Conservation (phyloP, 2,329 filamentous ascomycete genomes). For the Penicillium decumbens region DNA sequence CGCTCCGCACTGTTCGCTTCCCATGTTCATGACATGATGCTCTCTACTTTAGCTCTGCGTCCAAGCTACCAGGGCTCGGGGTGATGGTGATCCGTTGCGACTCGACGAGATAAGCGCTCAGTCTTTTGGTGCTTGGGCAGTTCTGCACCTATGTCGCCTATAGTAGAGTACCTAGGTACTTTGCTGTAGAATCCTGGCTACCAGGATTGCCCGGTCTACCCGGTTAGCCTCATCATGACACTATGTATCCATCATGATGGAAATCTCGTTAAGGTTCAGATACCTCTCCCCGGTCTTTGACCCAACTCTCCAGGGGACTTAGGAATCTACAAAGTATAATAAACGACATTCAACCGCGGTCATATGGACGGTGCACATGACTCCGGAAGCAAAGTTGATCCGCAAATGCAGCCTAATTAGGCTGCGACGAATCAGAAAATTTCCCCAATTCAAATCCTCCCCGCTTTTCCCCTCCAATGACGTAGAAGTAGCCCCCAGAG, state of each 20-base stretch:
- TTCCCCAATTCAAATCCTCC: not conserved
- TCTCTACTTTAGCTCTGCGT: slow-evolving; percentile 17
- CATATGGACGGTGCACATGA: slow-evolving; percentile 19
- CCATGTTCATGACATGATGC: slow-evolving; percentile 22
- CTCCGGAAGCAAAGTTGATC: not conserved
- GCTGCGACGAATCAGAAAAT: not conserved
- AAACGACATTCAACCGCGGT: slow-evolving; percentile 12
- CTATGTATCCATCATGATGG: slow-evolving; percentile 15
- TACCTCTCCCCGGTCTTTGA: not conserved
- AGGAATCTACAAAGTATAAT: not conserved
- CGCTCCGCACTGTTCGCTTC: slow-evolving; percentile 19
- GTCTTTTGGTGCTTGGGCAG: slow-evolving; percentile 5
- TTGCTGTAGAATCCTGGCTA: not conserved
- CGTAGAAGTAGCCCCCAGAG: slow-evolving; percentile 2
- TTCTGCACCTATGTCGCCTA: not conserved
- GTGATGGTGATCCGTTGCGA: slow-evolving; percentile 15
- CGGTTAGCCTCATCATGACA: slow-evolving; percentile 18
- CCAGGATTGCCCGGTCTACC: not conserved
- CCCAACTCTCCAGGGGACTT: not conserved
- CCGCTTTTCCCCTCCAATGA: slow-evolving; percentile 2
- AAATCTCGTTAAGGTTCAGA: not conserved
- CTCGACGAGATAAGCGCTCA: slow-evolving; percentile 23
- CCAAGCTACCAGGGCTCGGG: slow-evolving; percentile 10
- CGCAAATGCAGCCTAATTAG: not conserved
- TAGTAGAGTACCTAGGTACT: not conserved